Evolutionary conservation across 192 early-diverging fungal genomes (phyloP), one percentile per base, ranked within the genome.

Genomic region (Backusella liffmaniae): DNA sequence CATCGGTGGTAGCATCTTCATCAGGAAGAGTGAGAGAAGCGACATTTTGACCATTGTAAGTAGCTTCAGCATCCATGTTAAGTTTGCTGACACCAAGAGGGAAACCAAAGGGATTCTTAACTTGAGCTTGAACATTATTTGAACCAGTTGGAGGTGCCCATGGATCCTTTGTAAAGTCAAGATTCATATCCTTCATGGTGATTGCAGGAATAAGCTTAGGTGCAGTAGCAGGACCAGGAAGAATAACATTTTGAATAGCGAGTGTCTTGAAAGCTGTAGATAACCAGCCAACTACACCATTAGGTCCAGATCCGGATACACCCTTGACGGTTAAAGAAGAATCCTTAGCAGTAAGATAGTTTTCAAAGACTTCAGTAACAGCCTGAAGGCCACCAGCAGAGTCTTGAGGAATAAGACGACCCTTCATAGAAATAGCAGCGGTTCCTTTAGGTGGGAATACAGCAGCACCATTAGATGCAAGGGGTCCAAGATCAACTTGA

Each of bases 381-480:
- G 88, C 86, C 16, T 72, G 76, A 67, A 88, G 79, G 32, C 75
- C 83, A 4, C 73, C 80, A 29, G 79, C 67, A 37, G 77, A 78
- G 29, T 73, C 79, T 78, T 89, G 90, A 26, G 82, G 83, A 35
- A 83, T 39, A 75, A 91, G 77, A 15, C 77, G 82, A 74, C 90
- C 90, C 8, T 80, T 79, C 76, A 91, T 73, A 42, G 79, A 67
- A 16, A 90, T 74, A 39, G 72, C 74, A 30, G 83, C 77, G 7
- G 65, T 29, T 65, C 77, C 79, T n/a, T 35, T 26, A 62, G 81
- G 77, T 41, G 77, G 56, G 46, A 81, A 74, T 44, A 73, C 42
- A 66, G 77, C 67, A 83, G 89, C 85, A 82, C 89, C 84, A 76
- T 89, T 77, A 76, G 90, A 81, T 82, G 86, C 74, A 79, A 85